Conservation (phyloP, 2,329 filamentous ascomycete genomes). For the Hymenoscyphus albidus region DNA sequence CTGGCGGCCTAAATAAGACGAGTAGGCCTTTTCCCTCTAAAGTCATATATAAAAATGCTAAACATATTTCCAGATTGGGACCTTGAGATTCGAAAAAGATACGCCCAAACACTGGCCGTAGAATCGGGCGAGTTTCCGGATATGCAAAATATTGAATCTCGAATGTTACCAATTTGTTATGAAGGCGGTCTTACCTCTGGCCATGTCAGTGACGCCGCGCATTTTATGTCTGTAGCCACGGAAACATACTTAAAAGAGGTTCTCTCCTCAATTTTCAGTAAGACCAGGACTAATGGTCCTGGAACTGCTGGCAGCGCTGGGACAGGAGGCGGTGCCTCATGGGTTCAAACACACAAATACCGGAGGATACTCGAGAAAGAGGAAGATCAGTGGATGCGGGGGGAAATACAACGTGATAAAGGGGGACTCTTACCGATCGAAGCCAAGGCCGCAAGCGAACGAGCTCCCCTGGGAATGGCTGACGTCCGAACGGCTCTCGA, state of each 20-base stretch:
- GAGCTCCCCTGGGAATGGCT: slow-evolving; percentile 69
- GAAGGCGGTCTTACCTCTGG: slow-evolving; percentile 59
- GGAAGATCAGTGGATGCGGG: slow-evolving; percentile 68
- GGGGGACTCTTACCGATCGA: slow-evolving; percentile 78
- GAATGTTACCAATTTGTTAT: slow-evolving; percentile 67
- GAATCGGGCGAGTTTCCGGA: slow-evolving; percentile 70
- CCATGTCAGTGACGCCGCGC: slow-evolving; percentile 56
- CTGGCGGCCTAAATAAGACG: slow-evolving; percentile 73
- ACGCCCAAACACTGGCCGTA: slow-evolving; percentile 58
- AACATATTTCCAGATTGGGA: slow-evolving; percentile 52
- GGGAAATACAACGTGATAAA: slow-evolving; percentile 70
- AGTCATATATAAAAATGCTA: slow-evolving; percentile 22
- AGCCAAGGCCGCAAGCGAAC: slow-evolving; percentile 67
- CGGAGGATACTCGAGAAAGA: slow-evolving; percentile 70
- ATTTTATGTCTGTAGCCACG: slow-evolving; percentile 61
- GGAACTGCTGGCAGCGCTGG: slow-evolving; percentile 58
- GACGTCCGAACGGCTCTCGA: slow-evolving; percentile 75
- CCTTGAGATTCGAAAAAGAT: slow-evolving; percentile 64
- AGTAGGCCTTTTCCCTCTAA: slow-evolving; percentile 53
- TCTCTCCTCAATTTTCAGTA: slow-evolving; percentile 58
- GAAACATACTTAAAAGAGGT: slow-evolving; percentile 66
- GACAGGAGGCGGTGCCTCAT: slow-evolving; percentile 61
- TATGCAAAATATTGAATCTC: slow-evolving; percentile 55
- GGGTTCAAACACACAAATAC: slow-evolving; percentile 78
- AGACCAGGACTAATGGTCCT: slow-evolving; percentile 61